Conservation (phyloP, 1,284 basidiomycete genomes). For the Mycena sp. region DNA sequence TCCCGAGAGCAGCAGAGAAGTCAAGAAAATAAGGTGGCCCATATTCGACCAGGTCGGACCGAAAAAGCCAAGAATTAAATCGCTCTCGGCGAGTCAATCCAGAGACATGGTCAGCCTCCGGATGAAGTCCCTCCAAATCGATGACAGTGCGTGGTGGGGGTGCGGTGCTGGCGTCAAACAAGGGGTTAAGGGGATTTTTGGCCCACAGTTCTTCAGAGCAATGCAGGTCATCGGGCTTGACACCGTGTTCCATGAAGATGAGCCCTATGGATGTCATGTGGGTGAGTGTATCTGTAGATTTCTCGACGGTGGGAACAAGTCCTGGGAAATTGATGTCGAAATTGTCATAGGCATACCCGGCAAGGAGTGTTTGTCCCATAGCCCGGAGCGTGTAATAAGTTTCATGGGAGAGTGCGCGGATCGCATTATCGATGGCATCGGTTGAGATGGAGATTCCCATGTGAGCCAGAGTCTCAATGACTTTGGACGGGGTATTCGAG, state of each 20-base stretch:
- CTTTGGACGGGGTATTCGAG: not conserved
- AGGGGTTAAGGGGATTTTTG: conserved; percentile 9
- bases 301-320: too few species aligned
- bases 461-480: conserved; percentile 34
- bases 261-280: conserved; percentile 42
- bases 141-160: too few species aligned
- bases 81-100: conserved; percentile 31
- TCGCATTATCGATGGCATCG: too few species aligned
- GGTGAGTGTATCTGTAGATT: conserved; percentile 31
- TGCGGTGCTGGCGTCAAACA: not conserved
- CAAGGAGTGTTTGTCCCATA: conserved; percentile 30
- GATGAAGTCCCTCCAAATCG: conserved; percentile 22
- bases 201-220: conserved; percentile 40
- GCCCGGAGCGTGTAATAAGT: not conserved
- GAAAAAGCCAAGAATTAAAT: conserved; percentile 40
- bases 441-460: too few species aligned
- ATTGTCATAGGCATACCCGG: conserved; percentile 45
- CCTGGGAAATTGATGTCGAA: too few species aligned
- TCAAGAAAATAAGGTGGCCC: conserved; percentile 37
- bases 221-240: conserved; percentile 33
- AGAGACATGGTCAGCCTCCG: conserved; percentile 5
- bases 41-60: conserved; percentile 32
- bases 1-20: conserved; percentile 24
- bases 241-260: conserved; percentile 35
- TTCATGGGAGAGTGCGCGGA: conserved; percentile 36